Base-by-base conservation (phyloP, 2,329 filamentous ascomycete genomes). In the Lachnellula willkommii region DNA sequence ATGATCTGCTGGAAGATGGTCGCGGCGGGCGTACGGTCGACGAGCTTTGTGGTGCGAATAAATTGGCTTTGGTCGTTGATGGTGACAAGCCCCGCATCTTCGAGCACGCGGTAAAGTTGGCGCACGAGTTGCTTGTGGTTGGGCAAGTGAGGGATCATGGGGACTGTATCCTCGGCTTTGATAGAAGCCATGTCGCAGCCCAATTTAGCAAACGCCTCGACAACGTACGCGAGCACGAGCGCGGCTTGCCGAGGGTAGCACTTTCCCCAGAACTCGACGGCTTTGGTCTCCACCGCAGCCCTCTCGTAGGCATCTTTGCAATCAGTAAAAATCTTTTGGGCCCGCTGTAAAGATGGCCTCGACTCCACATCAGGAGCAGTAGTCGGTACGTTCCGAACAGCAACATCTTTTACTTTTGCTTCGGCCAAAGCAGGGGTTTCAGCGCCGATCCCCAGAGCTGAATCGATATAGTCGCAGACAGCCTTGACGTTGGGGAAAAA, bases 181-280 rank as follows among this genome's bases (percentile, higher is more conserved):
- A 71, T 22, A 1, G 20, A 5, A 3, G 11, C 20, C 2, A 73
- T 46, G 12, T 65, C 51, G 45, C 65, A 71, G 2, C 68, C 70
- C 0, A 73, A 55, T 1, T 55, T 36, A 4, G 52, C 20, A 43
- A 73, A 73, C 0, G 69, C 71, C 37, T 71, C 66, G 1, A 66
- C 53, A 2, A 70, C 60, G 39, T 74, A 74, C 1, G 65, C 63
- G 2, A 71, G 37, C 4, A 73, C 64, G 1, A 74, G 63, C 1
- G 62, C 46, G 1, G 56, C 56, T 46, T 73, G 69, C 0, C 60
- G 24, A 0, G 69, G 68, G n/a, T 66, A 69, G 0, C 68, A 64
- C 1, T 65, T 35, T 0, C 43, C 50, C 54, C 62, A 71, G 55
- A 70, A 73, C 15, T 63, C 46, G 5, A 52, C 32, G 7, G 54